Evolutionary conservation across 805 yeast species (phyloP).

Genomic region (Clavispora santaluciae): DNA sequence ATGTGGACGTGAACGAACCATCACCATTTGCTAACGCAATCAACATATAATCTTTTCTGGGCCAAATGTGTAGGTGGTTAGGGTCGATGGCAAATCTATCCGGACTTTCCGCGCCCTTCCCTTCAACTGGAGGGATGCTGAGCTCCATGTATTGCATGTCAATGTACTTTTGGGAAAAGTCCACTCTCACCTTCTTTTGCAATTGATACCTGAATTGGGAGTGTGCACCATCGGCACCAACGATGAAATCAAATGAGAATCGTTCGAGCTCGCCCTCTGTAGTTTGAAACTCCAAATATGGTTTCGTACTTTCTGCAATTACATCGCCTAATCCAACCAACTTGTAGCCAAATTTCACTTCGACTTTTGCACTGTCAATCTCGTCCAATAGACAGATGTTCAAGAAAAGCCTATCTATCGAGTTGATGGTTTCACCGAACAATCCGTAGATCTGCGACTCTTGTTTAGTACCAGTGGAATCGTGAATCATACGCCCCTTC

Average conservation of each 20-base stretch:
- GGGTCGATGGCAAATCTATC: slow-evolving; percentile 52
- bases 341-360: slow-evolving; percentile 52
- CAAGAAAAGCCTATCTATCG: slow-evolving; percentile 71
- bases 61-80: slow-evolving; percentile 90
- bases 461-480: slow-evolving; percentile 49
- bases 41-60: slow-evolving; percentile 78
- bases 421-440: slow-evolving; percentile 77
- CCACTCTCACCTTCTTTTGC: slow-evolving; percentile 64
- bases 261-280: slow-evolving; percentile 15
- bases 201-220: slow-evolving; percentile 68
- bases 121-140: slow-evolving; percentile 53
- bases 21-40: slow-evolving; percentile 84
- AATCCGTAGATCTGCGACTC: slow-evolving; percentile 74
- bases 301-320: slow-evolving; percentile 10
- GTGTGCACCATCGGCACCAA: slow-evolving; percentile 87
- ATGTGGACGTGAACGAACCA: slow-evolving; percentile 85
- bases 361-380: slow-evolving; percentile 42
- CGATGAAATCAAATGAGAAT: slow-evolving; percentile 48
- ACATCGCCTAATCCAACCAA: slow-evolving; percentile 37
- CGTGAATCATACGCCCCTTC: slow-evolving; percentile 89
- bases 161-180: slow-evolving; percentile 69
- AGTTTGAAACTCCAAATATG: slow-evolving; percentile 21
- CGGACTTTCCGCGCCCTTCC: slow-evolving; percentile 22
- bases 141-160: slow-evolving; percentile 82
- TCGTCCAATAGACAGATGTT: slow-evolving; percentile 65